Conservation (phyloP, 139 green algal genomes). For the Tetraselmis chui region DNA sequence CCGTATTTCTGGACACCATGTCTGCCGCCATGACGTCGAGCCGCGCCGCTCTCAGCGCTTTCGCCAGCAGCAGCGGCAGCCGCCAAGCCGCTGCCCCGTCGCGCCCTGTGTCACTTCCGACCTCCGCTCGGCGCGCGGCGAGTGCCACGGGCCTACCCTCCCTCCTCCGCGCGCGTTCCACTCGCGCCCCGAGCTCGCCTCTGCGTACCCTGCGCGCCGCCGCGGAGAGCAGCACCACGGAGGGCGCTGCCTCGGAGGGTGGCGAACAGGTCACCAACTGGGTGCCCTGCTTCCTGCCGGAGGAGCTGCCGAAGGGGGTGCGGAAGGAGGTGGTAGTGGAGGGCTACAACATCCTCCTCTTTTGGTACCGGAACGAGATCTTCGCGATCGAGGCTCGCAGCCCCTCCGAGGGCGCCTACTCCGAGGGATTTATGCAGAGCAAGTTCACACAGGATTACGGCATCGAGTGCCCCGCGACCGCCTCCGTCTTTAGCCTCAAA, state of each 20-base stretch:
- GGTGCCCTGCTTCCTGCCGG: slow-evolving; percentile 64
- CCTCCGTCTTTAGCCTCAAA: slow-evolving; percentile 80
- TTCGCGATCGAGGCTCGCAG: slow-evolving; percentile 80
- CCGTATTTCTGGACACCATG: too few relatives aligned
- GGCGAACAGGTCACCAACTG: too few relatives aligned
- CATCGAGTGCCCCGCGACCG: slow-evolving; percentile 90
- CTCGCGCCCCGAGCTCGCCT: background rate
- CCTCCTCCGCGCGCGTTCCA: background rate
- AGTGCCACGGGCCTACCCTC: background rate
- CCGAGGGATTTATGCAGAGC: slow-evolving; percentile 85
- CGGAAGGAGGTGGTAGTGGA: slow-evolving; percentile 79
- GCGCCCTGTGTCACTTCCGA: background rate
- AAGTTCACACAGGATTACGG: slow-evolving; percentile 91
- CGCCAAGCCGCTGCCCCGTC: background rate
- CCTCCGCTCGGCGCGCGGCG: too few relatives aligned
- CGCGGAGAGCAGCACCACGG: background rate
- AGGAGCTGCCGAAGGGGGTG: slow-evolving; percentile 79
- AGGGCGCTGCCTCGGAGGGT: background rate
- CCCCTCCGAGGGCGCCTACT: slow-evolving; percentile 93
- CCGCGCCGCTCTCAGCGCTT: background rate
- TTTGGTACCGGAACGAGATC: slow-evolving; percentile 96
- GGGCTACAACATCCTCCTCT: slow-evolving; percentile 79
- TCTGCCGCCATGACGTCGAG: background rate
- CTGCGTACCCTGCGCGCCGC: background rate
- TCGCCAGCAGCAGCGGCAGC: background rate